Evolutionary conservation across 2,329 filamentous ascomycete genomes (phyloP).

Genomic region (Penicillium paneum): DNA sequence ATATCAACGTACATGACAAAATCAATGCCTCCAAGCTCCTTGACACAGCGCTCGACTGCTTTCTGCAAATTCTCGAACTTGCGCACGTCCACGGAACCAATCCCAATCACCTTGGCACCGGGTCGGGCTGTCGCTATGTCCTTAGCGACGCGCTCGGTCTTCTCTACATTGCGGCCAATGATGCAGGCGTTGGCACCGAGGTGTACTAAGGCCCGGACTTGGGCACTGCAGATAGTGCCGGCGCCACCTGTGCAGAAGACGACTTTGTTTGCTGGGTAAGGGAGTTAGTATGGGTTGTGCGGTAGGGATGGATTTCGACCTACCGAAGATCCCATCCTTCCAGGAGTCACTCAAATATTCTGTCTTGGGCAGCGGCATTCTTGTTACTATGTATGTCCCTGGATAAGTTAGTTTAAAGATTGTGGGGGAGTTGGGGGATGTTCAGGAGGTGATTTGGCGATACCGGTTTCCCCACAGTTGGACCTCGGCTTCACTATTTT

Average conservation of each 20-base stretch:
- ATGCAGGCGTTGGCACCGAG: conserved; percentile 94
- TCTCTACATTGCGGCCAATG: conserved; percentile 81
- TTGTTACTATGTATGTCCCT: background rate
- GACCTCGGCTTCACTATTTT: conserved; percentile 16
- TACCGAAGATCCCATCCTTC: conserved; percentile 84
- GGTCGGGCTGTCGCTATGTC: conserved; percentile 76
- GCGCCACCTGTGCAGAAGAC: conserved; percentile 94
- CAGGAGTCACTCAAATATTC: conserved; percentile 80
- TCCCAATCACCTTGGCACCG: conserved; percentile 80
- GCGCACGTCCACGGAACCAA: conserved; percentile 73
- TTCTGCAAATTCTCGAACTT: conserved; percentile 65
- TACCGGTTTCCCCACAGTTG: conserved; percentile 21
- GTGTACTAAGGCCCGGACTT: conserved; percentile 85
- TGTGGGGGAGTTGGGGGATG: background rate
- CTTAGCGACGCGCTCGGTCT: conserved; percentile 75
- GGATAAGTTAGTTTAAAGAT: background rate
- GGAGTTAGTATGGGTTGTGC: conserved; percentile 6
- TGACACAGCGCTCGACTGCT: conserved; percentile 74
- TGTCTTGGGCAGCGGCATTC: conserved; percentile 67
- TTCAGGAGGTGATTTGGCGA: background rate
- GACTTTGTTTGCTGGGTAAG: conserved; percentile 69
- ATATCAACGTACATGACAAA: conserved; percentile 70
- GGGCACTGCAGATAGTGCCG: conserved; percentile 88
- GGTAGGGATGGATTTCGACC: conserved; percentile 19
- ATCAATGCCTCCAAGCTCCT: conserved; percentile 83